Conservation (phyloP, 768 basidiomycete species). For the Plicaturopsis crispa region DNA sequence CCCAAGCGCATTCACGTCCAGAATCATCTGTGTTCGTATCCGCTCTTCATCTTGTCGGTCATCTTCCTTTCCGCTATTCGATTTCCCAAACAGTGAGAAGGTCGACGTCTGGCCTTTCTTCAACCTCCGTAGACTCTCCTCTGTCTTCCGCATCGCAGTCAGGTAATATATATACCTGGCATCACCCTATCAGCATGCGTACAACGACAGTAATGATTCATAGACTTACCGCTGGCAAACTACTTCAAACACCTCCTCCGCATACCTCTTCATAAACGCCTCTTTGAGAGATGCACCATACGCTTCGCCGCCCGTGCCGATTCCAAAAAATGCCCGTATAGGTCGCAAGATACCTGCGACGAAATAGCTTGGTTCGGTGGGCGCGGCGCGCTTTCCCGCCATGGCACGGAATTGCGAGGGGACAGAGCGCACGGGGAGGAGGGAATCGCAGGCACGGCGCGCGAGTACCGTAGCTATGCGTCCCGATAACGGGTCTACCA, state of each 20-base stretch:
- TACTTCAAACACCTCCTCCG: slow-evolving; percentile 61
- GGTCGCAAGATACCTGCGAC: slow-evolving; percentile 77
- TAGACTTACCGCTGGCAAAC: slow-evolving; percentile 53
- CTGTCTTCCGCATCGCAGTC: slow-evolving; percentile 83
- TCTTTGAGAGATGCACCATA: slow-evolving; percentile 53
- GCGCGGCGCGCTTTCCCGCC: slow-evolving; percentile 63
- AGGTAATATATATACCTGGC: slow-evolving; percentile 74
- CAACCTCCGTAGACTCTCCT: slow-evolving; percentile 78
- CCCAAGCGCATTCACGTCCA: slow-evolving; percentile 82
- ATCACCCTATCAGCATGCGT: slow-evolving; percentile 2
- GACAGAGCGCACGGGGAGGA: slow-evolving; percentile 80
- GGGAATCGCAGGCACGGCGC: slow-evolving; percentile 76
- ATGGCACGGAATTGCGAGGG: slow-evolving; percentile 87
- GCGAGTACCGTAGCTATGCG: slow-evolving; percentile 68
- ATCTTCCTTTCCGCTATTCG: slow-evolving; percentile 42
- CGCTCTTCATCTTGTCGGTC: slow-evolving; percentile 85
- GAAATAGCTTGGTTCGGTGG: slow-evolving; percentile 83
- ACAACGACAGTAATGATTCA: too few species aligned
- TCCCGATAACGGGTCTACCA: slow-evolving; percentile 51
- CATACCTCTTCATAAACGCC: slow-evolving; percentile 40
- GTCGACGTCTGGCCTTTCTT: slow-evolving; percentile 80
- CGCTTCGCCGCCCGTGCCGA: slow-evolving; percentile 48
- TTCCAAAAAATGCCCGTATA: slow-evolving; percentile 64
- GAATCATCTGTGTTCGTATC: slow-evolving; percentile 70
- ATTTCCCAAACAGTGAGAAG: slow-evolving; percentile 72